These are phyloP conservation scores for Aureobasidium subglaciale DNA, from an alignment of 2,329 filamentous ascomycete species.

Conservation along the genomic window DNA sequence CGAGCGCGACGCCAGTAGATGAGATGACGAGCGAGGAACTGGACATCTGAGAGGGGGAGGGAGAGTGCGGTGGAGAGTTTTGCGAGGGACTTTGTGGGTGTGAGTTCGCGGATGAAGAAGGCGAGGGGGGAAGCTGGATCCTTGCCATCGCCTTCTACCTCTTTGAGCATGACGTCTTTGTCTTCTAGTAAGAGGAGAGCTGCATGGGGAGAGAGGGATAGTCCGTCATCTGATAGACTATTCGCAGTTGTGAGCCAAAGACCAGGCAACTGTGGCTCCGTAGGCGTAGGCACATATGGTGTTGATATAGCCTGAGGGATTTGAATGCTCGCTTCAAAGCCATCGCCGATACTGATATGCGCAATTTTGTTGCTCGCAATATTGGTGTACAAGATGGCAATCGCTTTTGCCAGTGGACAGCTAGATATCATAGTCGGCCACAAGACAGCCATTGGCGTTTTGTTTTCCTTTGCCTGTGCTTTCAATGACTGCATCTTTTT, in stretches of 20 bases:
- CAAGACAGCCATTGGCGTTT: constrained; percentile 54
- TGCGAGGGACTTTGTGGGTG: constrained; percentile 58
- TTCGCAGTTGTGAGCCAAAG: constrained; percentile 86
- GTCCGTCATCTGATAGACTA: constrained; percentile 60
- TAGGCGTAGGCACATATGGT: constrained; percentile 62
- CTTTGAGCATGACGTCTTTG: constrained; percentile 68
- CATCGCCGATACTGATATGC: constrained; percentile 65
- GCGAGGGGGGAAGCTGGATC: constrained; percentile 70
- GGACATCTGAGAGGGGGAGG: constrained; percentile 72
- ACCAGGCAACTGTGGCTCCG: constrained; percentile 63
- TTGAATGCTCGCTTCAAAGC: constrained; percentile 55
- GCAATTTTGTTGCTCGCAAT: constrained; percentile 82
- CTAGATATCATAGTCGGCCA: constrained; percentile 65
- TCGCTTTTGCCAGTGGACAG: constrained; percentile 74
- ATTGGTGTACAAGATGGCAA: constrained; percentile 73
- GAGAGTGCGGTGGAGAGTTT: constrained; percentile 65
- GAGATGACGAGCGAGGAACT: constrained; percentile 83
- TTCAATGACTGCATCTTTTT: constrained; percentile 75
- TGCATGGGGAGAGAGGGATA: constrained; percentile 73
- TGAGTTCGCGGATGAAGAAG: constrained; percentile 57
- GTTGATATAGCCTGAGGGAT: constrained; percentile 60
- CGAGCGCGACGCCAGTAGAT: constrained; percentile 94
- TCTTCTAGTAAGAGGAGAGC: constrained; percentile 79
- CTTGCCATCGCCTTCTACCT: constrained; percentile 62
- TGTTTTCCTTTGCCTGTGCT: constrained; percentile 58